Base-by-base conservation (phyloP, 306 rosid genomes). In the Dalbergia oliveri region DNA sequence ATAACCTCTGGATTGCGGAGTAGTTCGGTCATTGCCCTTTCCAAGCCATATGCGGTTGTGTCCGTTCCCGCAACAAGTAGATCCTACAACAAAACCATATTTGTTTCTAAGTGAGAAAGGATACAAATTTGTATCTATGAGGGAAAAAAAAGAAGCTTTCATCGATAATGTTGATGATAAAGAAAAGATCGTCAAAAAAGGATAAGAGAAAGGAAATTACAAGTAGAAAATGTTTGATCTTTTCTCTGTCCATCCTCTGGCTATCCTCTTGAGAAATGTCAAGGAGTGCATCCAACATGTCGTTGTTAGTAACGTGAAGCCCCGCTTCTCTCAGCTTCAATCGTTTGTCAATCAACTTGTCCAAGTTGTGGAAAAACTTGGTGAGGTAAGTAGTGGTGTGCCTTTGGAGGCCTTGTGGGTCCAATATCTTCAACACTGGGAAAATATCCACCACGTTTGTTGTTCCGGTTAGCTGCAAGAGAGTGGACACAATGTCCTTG, bases 271-370 rank as follows among this genome's bases (percentile, higher is more conserved):
- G 80, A 11, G 47, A 6, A 7, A 80, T 59, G 34, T 44, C 61
- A 39, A 84, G 80, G n/a, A 87, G 82, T 9, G 68, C 44, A 58
- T 87, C 86, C 57, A 87, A 81, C 43, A 81, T 72, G 44, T 81
- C 83, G 0, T 39, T 21, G 8, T 71, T 65, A 0, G 70, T 65
- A 19, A 15, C 51, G n/a, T n/a, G 60, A 7, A 21, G 6, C 5
- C 64, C 5, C 4, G 4, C 45, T 63, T 66, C 65, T 47, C 80
- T 57, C 1, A 45, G 5, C 73, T 39, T 35, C 77, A 83, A 16
- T 13, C 90, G 56, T 21, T 76, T 54, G 9, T 71, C 70, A 39
- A 39, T 65, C 50, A 39, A 37, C 31, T 2, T 9, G 5, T 65
- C 50, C 0, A 37, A 41, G 26, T 14, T n/a, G 4, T 8, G 14